Conservation (phyloP, 78 protist species). For the Dictyostelium firmibasis region DNA sequence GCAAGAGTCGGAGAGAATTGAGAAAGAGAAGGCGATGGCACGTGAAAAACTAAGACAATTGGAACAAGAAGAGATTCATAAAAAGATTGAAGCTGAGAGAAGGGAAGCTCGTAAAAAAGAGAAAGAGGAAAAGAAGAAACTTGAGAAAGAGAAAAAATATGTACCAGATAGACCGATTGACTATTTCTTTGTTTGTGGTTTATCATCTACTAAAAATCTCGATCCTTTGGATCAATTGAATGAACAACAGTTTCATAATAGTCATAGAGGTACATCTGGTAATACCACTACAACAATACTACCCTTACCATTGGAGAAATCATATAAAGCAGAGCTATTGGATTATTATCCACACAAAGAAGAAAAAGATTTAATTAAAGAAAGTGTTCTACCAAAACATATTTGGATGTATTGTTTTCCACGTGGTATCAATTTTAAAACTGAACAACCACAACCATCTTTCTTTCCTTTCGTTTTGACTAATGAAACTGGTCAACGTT, state of each 20-base stretch:
- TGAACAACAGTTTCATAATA: conserved; percentile 21
- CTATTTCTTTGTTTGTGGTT: conserved; percentile 60
- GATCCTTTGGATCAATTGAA: conserved; percentile 65
- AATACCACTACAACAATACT: neutral
- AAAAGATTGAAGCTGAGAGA: conserved; percentile 58
- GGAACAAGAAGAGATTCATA: conserved; percentile 63
- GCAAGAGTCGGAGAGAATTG: conserved; percentile 41
- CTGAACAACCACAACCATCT: conserved; percentile 45
- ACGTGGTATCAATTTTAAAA: conserved; percentile 23
- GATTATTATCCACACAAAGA: conserved; percentile 74
- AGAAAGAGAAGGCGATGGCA: conserved; percentile 56
- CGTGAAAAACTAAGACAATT: conserved; percentile 70
- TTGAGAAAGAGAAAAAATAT: conserved; percentile 41
- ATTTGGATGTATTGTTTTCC: conserved; percentile 85
- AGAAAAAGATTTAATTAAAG: conserved; percentile 34
- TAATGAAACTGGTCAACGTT: conserved; percentile 61
- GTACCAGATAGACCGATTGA: conserved; percentile 57
- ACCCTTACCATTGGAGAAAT: conserved; percentile 31
- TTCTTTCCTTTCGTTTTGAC: conserved; percentile 79
- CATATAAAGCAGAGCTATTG: conserved; percentile 65
- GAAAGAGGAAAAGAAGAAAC: conserved; percentile 60
- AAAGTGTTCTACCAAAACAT: conserved; percentile 54
- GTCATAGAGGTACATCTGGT: neutral
- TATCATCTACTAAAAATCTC: conserved; percentile 16
- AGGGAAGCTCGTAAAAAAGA: conserved; percentile 49